Base-by-base conservation (phyloP, 768 basidiomycete species). In the Lentinula sp. region DNA sequence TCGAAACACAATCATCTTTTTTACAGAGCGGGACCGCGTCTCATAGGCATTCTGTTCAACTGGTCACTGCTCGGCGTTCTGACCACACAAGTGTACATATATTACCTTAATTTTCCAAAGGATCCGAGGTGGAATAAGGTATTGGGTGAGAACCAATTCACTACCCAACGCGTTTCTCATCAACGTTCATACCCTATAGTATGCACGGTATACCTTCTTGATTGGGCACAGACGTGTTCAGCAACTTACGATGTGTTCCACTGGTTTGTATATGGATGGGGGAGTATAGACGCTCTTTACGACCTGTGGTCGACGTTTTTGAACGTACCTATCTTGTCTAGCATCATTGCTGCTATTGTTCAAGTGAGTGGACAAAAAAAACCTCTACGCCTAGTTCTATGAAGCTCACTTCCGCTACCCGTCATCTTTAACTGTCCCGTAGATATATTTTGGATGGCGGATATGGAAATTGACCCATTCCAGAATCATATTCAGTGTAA, bases 191-290 rank as follows among this genome's bases (percentile, higher is more conserved):
- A 4, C n/a, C 7, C 21, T 21, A 11, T 58, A 67, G 66, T 67
- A 28, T 67, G 64, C 37, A 13, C 58, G 28, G 52, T 67, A 3
- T 67, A 67, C 52, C 39, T 64, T 4, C 31, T 65, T 6, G 66
- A 67, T 52, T 67, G 65, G 66, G 62, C 53, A 15, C 66, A 67
- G 52, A 67, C 66, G 1, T 59, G 61, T 46, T 63, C 63, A 10
- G 65, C 65, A 6, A 67, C 66, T 1, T 65, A 67, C 32, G 66
- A 67, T 37, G 63, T 46, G 4, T 64, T 67, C 40, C 65, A 67
- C 11, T 67, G 66, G 66, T 67, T 65, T 39, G 65, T 65, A 10
- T 64, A 62, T 59, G 66, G 65, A 11, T 67, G 63, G 63, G 66
- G 66, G 9, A 49, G 45, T 28, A 53, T 55, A 8, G 52, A 53